Evolutionary conservation across 805 yeast genomes (phyloP).

Genomic region (Brettanomyces bruxellensis): DNA sequence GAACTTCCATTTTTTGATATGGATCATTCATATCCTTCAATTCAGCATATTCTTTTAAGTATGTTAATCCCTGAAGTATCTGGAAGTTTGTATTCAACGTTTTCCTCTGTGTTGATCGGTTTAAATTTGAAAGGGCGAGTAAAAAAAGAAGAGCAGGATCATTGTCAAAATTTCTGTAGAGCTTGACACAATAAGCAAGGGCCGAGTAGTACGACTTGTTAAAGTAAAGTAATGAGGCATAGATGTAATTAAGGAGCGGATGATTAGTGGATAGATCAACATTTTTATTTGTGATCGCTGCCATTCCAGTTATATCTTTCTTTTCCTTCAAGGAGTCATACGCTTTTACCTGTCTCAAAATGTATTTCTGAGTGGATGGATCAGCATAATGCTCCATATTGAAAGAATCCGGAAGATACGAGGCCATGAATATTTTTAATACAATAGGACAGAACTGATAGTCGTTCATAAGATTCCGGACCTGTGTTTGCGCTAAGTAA

Average conservation of each 20-base stretch:
- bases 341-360: constrained; percentile 84
- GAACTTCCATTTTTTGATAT: constrained; percentile 63
- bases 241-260: constrained; percentile 52
- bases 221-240: constrained; percentile 71
- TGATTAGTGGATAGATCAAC: constrained; percentile 46
- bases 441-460: constrained; percentile 71
- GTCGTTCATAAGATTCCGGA: constrained; percentile 55
- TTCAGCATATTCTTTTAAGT: constrained; percentile 60
- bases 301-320: constrained; percentile 65
- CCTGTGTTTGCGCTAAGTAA: constrained; percentile 41
- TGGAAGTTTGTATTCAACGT: constrained; percentile 82
- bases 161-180: constrained; percentile 53
- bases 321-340: constrained; percentile 59
- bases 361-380: constrained; percentile 82
- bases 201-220: constrained; percentile 80
- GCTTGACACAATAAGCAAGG: constrained; percentile 64
- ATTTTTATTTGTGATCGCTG: constrained; percentile 53
- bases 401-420: constrained; percentile 23
- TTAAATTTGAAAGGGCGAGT: constrained; percentile 74
- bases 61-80: constrained; percentile 78
- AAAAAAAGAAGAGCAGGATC: constrained; percentile 76
- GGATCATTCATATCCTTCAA: constrained; percentile 25
- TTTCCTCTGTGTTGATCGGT: constrained; percentile 85
- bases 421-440: constrained; percentile 55
- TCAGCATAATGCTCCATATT: constrained; percentile 41